Percentiles rank a stretch among this genome's conserved stretches.
Evolutionary conservation across 768 basidiomycete species (phyloP).

Genomic region (Psilocybe azurescens): DNA sequence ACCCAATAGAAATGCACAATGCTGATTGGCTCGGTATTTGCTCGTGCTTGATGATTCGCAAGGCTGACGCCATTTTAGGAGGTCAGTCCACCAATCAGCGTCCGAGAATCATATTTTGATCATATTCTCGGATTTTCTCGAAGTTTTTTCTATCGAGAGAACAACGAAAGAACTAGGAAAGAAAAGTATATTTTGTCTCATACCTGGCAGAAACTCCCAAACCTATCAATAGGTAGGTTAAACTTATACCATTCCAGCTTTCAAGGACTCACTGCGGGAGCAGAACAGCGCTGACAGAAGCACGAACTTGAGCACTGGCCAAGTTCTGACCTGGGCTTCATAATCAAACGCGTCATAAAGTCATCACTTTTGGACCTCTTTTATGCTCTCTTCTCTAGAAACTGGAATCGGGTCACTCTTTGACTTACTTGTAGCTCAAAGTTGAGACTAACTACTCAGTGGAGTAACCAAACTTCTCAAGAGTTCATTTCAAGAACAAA

Average conservation of each 20-base stretch:
- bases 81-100: background rate
- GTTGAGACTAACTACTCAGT: too few species aligned
- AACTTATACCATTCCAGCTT: background rate
- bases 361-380: too few species aligned
- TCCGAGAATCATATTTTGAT: background rate
- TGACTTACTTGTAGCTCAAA: too few species aligned
- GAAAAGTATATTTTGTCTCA: background rate
- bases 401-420: too few species aligned
- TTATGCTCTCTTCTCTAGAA: too few species aligned
- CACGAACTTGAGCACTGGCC: too few species aligned
- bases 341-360: too few species aligned
- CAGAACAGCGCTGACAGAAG: background rate
- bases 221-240: background rate
- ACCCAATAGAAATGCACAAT: background rate
- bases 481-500: background rate
- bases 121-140: background rate
- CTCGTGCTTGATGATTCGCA: background rate
- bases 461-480: background rate
- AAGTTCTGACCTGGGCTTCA: too few species aligned
- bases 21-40: background rate
- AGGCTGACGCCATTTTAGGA: conserved; percentile 4
- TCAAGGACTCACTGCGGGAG: background rate
- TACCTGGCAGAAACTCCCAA: background rate
- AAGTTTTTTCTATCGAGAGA: background rate
- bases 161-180: background rate